These are phyloP conservation scores for Aspergillus kassunensis DNA, from an alignment of 495 filamentous ascomycete species.

Conservation along the genomic window DNA sequence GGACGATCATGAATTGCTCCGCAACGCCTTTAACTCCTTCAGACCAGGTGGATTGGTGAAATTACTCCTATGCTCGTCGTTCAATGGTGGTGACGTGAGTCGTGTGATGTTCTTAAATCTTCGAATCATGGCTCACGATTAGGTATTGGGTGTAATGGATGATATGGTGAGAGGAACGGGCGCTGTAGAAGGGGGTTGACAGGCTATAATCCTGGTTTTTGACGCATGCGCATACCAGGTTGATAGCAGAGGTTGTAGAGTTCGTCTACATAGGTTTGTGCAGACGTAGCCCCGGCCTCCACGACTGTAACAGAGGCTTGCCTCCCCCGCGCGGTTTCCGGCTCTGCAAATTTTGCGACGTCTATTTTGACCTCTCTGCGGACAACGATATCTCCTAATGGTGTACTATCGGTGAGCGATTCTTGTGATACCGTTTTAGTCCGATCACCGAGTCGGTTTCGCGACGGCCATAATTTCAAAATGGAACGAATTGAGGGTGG, in stretches of 20 bases:
- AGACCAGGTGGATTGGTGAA: too few relatives aligned
- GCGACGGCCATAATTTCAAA: slow-evolving; percentile 30
- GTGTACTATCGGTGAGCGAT: slow-evolving; percentile 23
- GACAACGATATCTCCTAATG: slow-evolving; percentile 50
- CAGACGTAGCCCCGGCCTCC: slow-evolving; percentile 28
- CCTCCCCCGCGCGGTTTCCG: slow-evolving; percentile 17
- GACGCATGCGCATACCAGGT: slow-evolving; percentile 30
- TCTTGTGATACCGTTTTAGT: slow-evolving; percentile 25
- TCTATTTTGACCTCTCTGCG: slow-evolving; percentile 52
- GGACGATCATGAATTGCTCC: too few relatives aligned
- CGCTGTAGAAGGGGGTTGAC: not conserved
- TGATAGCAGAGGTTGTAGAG: slow-evolving; percentile 42
- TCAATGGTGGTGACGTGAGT: too few relatives aligned
- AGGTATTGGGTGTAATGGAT: not conserved
- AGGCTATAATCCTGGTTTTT: slow-evolving; percentile 21
- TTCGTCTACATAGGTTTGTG: slow-evolving; percentile 40
- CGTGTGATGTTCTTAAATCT: too few relatives aligned
- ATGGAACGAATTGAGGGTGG: slow-evolving; percentile 26
- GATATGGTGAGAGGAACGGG: not conserved
- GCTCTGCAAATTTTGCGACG: slow-evolving; percentile 35
- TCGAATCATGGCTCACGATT: too few relatives aligned
- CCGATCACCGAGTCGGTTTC: slow-evolving; percentile 12
- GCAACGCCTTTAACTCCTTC: too few relatives aligned
- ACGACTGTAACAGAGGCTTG: slow-evolving; percentile 29
- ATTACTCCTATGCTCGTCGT: too few relatives aligned